A percentile compares a stretch with the other conserved stretches of the same genome.
Evolutionary conservation across 352 stramenopile genomes (phyloP).

Genomic region (Elongisporangium prolatum): DNA sequence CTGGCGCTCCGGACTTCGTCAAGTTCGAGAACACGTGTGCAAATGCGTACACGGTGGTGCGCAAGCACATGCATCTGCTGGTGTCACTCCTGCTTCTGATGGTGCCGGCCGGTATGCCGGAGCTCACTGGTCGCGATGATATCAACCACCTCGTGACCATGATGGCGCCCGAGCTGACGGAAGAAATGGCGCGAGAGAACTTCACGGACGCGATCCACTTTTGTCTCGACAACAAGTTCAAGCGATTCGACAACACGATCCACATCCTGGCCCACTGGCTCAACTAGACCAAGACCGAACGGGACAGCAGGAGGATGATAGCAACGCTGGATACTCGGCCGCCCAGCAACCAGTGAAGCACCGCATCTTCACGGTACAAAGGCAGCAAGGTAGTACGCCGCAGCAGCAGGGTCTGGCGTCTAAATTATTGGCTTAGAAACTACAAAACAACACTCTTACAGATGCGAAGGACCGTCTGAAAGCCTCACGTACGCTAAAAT

Average conservation of each 20-base stretch:
- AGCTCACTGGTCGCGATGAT: slow-evolving; percentile 73
- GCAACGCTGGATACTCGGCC: neutral
- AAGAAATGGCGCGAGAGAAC: slow-evolving; percentile 55
- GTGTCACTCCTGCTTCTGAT: slow-evolving; percentile 82
- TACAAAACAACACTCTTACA: neutral
- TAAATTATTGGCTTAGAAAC: neutral
- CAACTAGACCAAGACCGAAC: slow-evolving; percentile 11
- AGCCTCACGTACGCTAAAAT: neutral
- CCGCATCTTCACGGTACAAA: neutral
- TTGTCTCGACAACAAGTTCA: slow-evolving; percentile 83
- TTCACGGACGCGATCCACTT: slow-evolving; percentile 80
- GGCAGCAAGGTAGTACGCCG: neutral
- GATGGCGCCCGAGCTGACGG: slow-evolving; percentile 61
- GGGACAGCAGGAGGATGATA: neutral
- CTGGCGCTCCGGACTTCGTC: slow-evolving; percentile 62
- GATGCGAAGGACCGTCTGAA: neutral
- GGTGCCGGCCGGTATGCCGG: slow-evolving; percentile 84
- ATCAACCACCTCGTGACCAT: slow-evolving; percentile 85
- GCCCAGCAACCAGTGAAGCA: neutral
- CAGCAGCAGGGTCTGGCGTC: neutral
- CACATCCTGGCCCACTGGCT: slow-evolving; percentile 68
- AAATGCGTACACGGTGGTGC: slow-evolving; percentile 68
- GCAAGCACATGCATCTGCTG: slow-evolving; percentile 85
- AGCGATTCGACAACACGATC: slow-evolving; percentile 86
- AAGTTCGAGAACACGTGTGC: slow-evolving; percentile 73